A percentile compares a stretch with the other conserved stretches of the same genome.
phyloP scores from a whole-genome alignment of 2,329 filamentous ascomycete species.

The Aspergillus flavus region DNA sequence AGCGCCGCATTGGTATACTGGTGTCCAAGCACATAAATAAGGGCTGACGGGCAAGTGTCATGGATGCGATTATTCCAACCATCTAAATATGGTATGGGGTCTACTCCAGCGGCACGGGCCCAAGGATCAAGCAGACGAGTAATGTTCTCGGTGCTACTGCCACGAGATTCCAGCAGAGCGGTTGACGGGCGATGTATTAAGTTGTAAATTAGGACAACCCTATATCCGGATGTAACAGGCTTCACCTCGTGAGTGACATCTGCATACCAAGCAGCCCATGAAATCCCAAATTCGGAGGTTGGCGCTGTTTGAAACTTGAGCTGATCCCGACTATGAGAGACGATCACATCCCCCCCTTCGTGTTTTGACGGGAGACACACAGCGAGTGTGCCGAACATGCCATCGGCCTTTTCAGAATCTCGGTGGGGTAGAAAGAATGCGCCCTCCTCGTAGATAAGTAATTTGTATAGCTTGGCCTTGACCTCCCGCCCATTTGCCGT shows the following conservation, averaged over 20 bases:
- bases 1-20: slow-evolving; percentile 8
- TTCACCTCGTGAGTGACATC: slow-evolving; percentile 13
- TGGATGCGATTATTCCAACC: neutral
- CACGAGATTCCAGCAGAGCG: neutral
- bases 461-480: slow-evolving; percentile 13
- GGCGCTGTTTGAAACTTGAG: slow-evolving; percentile 4
- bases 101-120: neutral
- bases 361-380: slow-evolving; percentile 15
- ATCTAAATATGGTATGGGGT: neutral
- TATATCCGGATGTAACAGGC: slow-evolving; percentile 13
- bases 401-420: slow-evolving; percentile 13
- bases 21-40: slow-evolving; percentile 8
- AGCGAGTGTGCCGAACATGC: slow-evolving; percentile 17
- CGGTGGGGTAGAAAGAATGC: slow-evolving; percentile 10
- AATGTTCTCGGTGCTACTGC: neutral
- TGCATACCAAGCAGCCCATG: slow-evolving; percentile 13
- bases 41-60: neutral
- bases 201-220: slow-evolving; percentile 14
- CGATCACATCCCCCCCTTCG: slow-evolving; percentile 14
- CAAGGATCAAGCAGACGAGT: neutral
- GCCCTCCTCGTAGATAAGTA: slow-evolving; percentile 15
- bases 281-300: slow-evolving; percentile 9
- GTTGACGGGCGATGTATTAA: slow-evolving; percentile 13
- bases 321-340: neutral
- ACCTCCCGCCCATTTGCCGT: slow-evolving; percentile 1